phyloP scores from a whole-genome alignment of 176 grass and related monocot genomes.

The Bonia amplexicaulis region DNA sequence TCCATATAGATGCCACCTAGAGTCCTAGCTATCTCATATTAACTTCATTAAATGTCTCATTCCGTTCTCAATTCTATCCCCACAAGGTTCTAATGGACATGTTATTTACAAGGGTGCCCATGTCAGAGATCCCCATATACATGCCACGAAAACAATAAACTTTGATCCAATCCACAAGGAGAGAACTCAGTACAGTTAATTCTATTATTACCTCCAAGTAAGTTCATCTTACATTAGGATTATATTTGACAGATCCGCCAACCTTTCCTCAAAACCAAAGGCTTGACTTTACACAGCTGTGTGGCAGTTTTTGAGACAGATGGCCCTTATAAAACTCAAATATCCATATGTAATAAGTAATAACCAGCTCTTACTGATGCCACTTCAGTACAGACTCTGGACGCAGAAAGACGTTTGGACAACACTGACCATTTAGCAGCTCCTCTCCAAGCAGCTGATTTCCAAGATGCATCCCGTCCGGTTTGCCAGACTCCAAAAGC shows the following conservation, averaged over 20 bases:
- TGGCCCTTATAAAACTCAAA: neutral
- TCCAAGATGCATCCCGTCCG: neutral
- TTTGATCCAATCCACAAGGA: neutral
- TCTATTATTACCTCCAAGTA: neutral
- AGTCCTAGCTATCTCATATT: neutral
- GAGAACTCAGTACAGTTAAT: neutral
- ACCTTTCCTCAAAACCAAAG: neutral
- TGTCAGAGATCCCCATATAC: neutral
- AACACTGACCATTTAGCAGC: neutral
- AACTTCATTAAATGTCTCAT: neutral
- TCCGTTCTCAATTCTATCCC: neutral
- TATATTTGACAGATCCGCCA: neutral
- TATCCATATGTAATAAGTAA: neutral
- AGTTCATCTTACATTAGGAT: neutral
- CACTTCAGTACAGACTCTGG: neutral
- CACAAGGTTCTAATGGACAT: neutral
- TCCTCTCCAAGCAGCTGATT: neutral
- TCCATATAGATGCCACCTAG: neutral
- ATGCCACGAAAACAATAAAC: neutral
- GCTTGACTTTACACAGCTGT: too few relatives aligned
- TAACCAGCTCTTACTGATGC: neutral
- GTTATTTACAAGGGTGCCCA: neutral
- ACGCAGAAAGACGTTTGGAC: neutral
- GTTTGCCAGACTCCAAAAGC: neutral
- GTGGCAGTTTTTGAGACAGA: neutral